Percentiles rank a stretch among this genome's conserved stretches.
Conservation (phyloP, 2,329 filamentous ascomycete genomes). For the Rhynchosporium secalis region DNA sequence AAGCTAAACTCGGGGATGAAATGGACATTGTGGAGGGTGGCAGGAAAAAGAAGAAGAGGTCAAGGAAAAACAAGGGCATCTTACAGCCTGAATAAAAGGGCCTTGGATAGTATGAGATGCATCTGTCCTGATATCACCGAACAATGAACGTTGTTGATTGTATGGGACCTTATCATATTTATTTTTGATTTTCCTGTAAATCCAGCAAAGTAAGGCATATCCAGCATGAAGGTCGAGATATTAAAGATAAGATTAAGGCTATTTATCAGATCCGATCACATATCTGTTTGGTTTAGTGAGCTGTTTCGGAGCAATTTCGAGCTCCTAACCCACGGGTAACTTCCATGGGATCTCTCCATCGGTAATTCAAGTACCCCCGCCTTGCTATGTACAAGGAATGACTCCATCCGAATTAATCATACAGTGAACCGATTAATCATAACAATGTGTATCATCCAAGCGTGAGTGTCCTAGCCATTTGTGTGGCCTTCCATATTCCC, state of each 20-base stretch:
- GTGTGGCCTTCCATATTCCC: conserved; percentile 42
- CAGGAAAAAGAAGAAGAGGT: conserved; percentile 54
- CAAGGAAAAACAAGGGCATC: conserved; percentile 42
- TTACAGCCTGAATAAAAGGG: background rate
- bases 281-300: background rate
- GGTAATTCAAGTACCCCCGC: background rate
- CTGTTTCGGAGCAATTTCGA: background rate
- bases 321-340: background rate
- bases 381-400: background rate
- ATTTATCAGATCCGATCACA: background rate
- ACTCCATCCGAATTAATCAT: background rate
- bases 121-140: too few relatives aligned
- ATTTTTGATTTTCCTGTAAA: too few relatives aligned
- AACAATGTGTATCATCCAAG: conserved; percentile 3
- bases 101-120: background rate
- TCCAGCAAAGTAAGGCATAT: too few relatives aligned
- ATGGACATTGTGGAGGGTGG: conserved; percentile 42
- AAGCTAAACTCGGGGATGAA: conserved; percentile 29
- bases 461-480: conserved; percentile 7
- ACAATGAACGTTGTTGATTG: too few relatives aligned
- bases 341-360: background rate
- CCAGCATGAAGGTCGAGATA: too few relatives aligned
- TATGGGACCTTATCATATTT: too few relatives aligned
- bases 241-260: too few relatives aligned
- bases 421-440: background rate